Base-by-base conservation (phyloP, 495 filamentous ascomycete species). In the Hypoxylon cercidicola region DNA sequence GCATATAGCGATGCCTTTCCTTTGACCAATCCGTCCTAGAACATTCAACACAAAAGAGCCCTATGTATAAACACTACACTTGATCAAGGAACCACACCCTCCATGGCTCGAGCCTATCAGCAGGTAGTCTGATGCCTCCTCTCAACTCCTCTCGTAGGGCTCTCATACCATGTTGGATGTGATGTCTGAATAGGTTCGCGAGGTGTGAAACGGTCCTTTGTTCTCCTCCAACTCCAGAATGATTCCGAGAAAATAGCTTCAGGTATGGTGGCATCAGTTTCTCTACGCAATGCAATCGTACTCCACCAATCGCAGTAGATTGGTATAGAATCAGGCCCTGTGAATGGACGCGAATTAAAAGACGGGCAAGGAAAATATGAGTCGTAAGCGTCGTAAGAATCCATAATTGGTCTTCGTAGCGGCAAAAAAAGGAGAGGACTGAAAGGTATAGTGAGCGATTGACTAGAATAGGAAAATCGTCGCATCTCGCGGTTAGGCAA, bases 371-470 rank as follows among this genome's bases (percentile, higher is more conserved):
- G 58, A 49, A 67, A 68, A 57, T 58, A 37, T 25, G 46, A 40
- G 48, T 74, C 71, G 62, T 74, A 65, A 57, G 69, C 71, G 43
- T 74, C 71, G 66, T 74, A 62, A 71, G 59, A 35, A 59, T 62
- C 65, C 68, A 65, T 62, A 54, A 54, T 21, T 25, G 60, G 62
- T 69, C 61, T 71, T 73, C 65, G 44, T 71, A 62, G 58, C 64
- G 34, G 37, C 21, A 52, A 53, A 52, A 64, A 28, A 23, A 28
- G 48, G 30, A 16, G 18, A 32, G 43, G 44, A 58, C 55, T 55
- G 68, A 75, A 70, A 70, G 70, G 68, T 66, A 62, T 47, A 62
- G 50, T 49, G 66, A 79, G 68, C 60, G 76, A 79, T 71, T 37
- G 73, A 77, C 66, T 51, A 71, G 72, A 74, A 74, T 57, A 41